Evolutionary conservation across 345 rosid species (phyloP), one percentile per base, ranked within the genome.

Genomic region (Acer saccharum): DNA sequence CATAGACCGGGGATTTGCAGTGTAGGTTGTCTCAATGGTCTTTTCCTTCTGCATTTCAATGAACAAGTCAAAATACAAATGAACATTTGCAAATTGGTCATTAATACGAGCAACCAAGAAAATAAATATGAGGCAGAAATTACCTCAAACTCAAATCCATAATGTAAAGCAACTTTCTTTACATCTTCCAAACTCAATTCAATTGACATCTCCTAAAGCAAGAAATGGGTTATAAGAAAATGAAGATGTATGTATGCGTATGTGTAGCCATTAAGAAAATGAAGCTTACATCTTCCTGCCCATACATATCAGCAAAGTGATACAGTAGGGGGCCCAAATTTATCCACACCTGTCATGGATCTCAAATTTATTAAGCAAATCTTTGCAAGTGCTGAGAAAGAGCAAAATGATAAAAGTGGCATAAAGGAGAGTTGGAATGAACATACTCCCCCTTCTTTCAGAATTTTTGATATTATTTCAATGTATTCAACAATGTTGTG

Each of bases 131-230:
- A 23, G 23, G 18, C 69, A 4, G 21, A 60, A 63, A 60, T 78
- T 83, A 90, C 98, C 97, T 89, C 93, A 46, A 91, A 73, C 84
- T 85, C 82, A 71, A 96, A 90, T 69, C 99, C 98, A 73, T 87
- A 94, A 39, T 88, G 86, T 43, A 86, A 78, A 76, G 98, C 97
- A 83, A 88, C 93, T 76, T 79, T 87, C 88, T 92, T 96, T 68
- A 94, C 98, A 84, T 96, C 99, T 79, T 94, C 98, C 88, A 94
- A 86, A 78, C 99, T 94, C 78, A 96, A 81, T 76, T 96, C 99
- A 27, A 96, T 82, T n/a, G 98, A 96, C 97, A 96, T 92, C 73
- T 96, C 99, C 99, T 95, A 63, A 11, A 75, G 6, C 4, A 32
- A 25, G 57, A 39, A 21, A 75, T 48, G 8, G 46, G 25, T n/a